Conservation (phyloP, 257 asterid species). For the Solanum bulbocastanum region DNA sequence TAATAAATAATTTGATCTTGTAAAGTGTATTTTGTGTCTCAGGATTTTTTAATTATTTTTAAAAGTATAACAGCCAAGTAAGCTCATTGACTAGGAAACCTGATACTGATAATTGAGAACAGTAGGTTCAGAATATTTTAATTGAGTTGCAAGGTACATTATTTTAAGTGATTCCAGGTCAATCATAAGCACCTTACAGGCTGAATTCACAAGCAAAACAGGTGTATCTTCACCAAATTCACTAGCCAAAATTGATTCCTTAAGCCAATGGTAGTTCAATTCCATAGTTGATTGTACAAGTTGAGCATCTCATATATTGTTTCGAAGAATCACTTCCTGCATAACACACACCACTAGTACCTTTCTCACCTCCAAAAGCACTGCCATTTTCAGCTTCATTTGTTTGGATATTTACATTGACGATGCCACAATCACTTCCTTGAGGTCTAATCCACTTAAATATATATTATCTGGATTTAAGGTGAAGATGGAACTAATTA, state of each 20-base stretch:
- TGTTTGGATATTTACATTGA: slow-evolving; percentile 85
- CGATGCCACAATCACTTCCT: slow-evolving; percentile 98
- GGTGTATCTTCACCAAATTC: not conserved
- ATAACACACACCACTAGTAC: slow-evolving; percentile 94
- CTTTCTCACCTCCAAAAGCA: slow-evolving; percentile 97
- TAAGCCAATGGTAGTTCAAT: slow-evolving; percentile 73
- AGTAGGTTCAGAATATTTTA: not conserved
- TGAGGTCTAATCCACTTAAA: slow-evolving; percentile 79
- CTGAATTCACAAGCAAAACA: not conserved
- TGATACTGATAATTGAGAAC: too few species aligned
- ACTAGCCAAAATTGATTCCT: slow-evolving; percentile 70
- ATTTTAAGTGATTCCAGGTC: not conserved
- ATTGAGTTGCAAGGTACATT: not conserved
- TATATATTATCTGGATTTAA: slow-evolving; percentile 41
- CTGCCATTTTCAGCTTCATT: slow-evolving; percentile 98
- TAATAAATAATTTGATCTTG: too few species aligned
- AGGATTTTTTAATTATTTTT: too few species aligned
- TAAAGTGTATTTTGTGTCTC: too few species aligned
- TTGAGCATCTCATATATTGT: slow-evolving; percentile 92
- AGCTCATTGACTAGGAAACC: too few species aligned
- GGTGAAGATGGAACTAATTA: slow-evolving; percentile 95
- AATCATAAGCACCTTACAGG: not conserved
- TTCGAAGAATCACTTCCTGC: slow-evolving; percentile 99
- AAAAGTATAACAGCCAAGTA: too few species aligned
- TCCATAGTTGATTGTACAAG: slow-evolving; percentile 78